Percentiles rank a stretch among this genome's conserved stretches.
Evolutionary conservation across 306 rosid species (phyloP).

Genomic region (Prunus kanzakura): DNA sequence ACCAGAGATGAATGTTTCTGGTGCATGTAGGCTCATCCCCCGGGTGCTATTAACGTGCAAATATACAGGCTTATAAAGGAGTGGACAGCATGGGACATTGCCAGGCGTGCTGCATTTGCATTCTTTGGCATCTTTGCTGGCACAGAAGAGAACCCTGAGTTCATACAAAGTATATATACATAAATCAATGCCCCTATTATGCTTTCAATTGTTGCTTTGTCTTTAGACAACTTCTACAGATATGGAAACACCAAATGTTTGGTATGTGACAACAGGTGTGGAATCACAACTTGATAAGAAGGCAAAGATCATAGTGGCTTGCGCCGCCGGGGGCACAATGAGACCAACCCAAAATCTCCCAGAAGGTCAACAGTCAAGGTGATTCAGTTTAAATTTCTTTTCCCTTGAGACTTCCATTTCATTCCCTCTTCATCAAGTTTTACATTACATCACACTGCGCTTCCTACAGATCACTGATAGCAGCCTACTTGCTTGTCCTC

Average conservation of each 20-base stretch:
- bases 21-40: conserved; percentile 78
- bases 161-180: conserved; percentile 51
- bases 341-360: conserved; percentile 92
- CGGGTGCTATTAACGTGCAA: conserved; percentile 86
- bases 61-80: conserved; percentile 96
- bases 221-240: not conserved
- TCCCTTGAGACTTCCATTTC: not conserved
- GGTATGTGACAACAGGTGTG: conserved; percentile 48
- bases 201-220: conserved; percentile 6
- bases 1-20: not conserved
- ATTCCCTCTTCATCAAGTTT: not conserved
- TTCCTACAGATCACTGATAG: conserved; percentile 79
- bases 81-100: conserved; percentile 99
- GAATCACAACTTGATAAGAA: conserved; percentile 64
- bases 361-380: conserved; percentile 98
- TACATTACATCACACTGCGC: not conserved
- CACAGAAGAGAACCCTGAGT: conserved; percentile 97
- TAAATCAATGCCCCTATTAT: not conserved
- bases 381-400: not conserved
- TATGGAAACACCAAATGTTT: conserved; percentile 4
- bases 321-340: conserved; percentile 90
- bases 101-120: conserved; percentile 95
- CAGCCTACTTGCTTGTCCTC: conserved; percentile 91
- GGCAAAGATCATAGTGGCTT: conserved; percentile 87
- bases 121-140: conserved; percentile 95